These are phyloP conservation scores for Starmerella stigmatis DNA, from an alignment of 805 yeast species.

Conservation along the genomic window DNA sequence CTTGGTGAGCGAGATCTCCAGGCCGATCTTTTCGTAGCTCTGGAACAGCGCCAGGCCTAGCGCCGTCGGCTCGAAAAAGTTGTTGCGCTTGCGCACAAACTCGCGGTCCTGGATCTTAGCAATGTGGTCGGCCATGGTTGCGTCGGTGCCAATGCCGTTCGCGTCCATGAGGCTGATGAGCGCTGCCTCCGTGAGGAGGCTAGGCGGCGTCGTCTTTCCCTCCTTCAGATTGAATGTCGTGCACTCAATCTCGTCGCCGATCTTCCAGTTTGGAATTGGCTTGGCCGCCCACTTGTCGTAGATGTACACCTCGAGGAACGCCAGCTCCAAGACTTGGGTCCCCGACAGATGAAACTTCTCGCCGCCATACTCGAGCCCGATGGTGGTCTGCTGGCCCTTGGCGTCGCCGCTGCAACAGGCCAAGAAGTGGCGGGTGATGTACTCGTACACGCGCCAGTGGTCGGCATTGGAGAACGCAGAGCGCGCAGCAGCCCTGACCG, in stretches of 20 bases:
- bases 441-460: slow-evolving; percentile 64
- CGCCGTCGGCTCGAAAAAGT: slow-evolving; percentile 56
- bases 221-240: slow-evolving; percentile 48
- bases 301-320: slow-evolving; percentile 69
- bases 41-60: slow-evolving; percentile 80
- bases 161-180: slow-evolving; percentile 88
- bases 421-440: slow-evolving; percentile 70
- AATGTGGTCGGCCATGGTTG: slow-evolving; percentile 97
- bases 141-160: slow-evolving; percentile 97
- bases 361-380: slow-evolving; percentile 62
- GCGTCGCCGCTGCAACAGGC: slow-evolving; percentile 94
- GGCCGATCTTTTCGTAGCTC: slow-evolving; percentile 72
- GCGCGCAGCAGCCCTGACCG: slow-evolving; percentile 37
- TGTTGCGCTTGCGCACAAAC: slow-evolving; percentile 43
- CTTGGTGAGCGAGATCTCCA: slow-evolving; percentile 70
- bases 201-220: slow-evolving; percentile 76
- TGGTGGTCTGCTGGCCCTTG: slow-evolving; percentile 55
- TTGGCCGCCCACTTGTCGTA: slow-evolving; percentile 66
- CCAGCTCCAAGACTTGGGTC: slow-evolving; percentile 55
- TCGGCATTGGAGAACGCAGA: slow-evolving; percentile 30
- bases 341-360: slow-evolving; percentile 71
- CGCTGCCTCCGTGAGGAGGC: slow-evolving; percentile 81
- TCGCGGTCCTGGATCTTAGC: slow-evolving; percentile 61
- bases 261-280: slow-evolving; percentile 51
- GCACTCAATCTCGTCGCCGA: slow-evolving; percentile 50